A percentile compares a stretch with the other conserved stretches of the same genome.
Conservation (phyloP, 2,329 filamentous ascomycete genomes). For the Penicillium nordicum region DNA sequence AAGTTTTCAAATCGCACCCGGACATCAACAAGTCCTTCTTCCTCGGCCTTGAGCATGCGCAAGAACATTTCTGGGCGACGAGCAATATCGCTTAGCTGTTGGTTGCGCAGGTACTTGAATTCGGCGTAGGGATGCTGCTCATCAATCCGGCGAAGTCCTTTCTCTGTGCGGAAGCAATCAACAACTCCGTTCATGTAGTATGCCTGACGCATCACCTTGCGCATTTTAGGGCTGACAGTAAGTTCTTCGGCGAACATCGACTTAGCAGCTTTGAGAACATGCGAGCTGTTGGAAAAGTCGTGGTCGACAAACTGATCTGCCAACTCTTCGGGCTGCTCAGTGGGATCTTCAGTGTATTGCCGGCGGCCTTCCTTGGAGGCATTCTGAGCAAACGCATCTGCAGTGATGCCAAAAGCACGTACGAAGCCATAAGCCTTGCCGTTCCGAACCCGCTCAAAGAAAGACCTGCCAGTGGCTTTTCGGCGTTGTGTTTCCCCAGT, state of each 20-base stretch:
- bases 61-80: constrained; percentile 84
- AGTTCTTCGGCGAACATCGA: constrained; percentile 90
- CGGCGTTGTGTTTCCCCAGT: constrained; percentile 69
- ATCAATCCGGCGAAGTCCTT: constrained; percentile 88
- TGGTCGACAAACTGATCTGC: constrained; percentile 72
- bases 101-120: constrained; percentile 91
- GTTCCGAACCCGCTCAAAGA: constrained; percentile 80
- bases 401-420: constrained; percentile 81
- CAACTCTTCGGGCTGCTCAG: constrained; percentile 75
- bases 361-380: constrained; percentile 73
- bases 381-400: constrained; percentile 85
- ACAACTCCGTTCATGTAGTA: constrained; percentile 83
- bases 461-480: constrained; percentile 74
- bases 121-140: constrained; percentile 96
- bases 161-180: constrained; percentile 87
- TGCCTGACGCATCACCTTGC: constrained; percentile 76
- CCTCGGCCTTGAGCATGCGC: constrained; percentile 96
- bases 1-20: constrained; percentile 73
- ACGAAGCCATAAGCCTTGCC: constrained; percentile 79
- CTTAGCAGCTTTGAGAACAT: constrained; percentile 75
- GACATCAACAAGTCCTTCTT: constrained; percentile 87
- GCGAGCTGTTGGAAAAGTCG: constrained; percentile 70
- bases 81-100: constrained; percentile 77
- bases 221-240: constrained; percentile 80
- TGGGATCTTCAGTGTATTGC: constrained; percentile 79